phyloP scores from a whole-genome alignment of 352 stramenopile species.

The Phytophthora tentaculata region DNA sequence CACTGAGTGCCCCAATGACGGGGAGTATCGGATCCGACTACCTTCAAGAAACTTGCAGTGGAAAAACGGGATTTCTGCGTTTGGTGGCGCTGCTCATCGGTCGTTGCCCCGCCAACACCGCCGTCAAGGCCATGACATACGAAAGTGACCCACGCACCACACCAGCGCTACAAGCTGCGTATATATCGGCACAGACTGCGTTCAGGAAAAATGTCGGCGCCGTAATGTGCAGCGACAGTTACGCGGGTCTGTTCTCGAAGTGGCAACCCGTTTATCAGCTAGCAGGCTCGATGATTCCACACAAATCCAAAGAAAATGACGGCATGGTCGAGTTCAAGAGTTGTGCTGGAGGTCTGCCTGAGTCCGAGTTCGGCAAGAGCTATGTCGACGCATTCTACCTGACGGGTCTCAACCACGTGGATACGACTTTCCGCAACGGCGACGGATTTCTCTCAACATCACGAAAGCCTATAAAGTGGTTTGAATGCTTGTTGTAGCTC shows the following conservation, averaged over 20 bases:
- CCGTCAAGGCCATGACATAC: constrained; percentile 33
- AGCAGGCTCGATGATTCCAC: constrained; percentile 25
- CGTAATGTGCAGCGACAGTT: constrained; percentile 39
- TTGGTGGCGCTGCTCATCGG: background rate
- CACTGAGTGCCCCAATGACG: constrained; percentile 5
- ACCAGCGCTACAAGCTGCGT: background rate
- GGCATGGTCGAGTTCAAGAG: constrained; percentile 45
- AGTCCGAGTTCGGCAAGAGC: background rate
- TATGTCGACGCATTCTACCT: constrained; percentile 6
- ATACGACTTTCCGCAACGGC: constrained; percentile 48
- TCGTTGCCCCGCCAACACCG: constrained; percentile 21
- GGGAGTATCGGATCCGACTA: background rate
- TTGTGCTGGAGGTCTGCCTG: background rate
- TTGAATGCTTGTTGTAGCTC: constrained; percentile 23
- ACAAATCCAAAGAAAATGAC: constrained; percentile 39
- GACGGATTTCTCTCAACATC: constrained; percentile 41
- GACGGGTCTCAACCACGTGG: constrained; percentile 47
- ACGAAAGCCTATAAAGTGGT: constrained; percentile 61
- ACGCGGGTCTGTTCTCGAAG: constrained; percentile 35
- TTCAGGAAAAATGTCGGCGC: constrained; percentile 18
- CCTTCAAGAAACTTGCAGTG: constrained; percentile 12
- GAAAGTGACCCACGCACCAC: constrained; percentile 26
- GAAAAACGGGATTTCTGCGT: background rate
- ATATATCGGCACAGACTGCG: background rate
- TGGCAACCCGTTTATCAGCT: constrained; percentile 21